Evolutionary conservation across 371 early-diverging fungal genomes (phyloP).

Genomic region (Nematocida major): DNA sequence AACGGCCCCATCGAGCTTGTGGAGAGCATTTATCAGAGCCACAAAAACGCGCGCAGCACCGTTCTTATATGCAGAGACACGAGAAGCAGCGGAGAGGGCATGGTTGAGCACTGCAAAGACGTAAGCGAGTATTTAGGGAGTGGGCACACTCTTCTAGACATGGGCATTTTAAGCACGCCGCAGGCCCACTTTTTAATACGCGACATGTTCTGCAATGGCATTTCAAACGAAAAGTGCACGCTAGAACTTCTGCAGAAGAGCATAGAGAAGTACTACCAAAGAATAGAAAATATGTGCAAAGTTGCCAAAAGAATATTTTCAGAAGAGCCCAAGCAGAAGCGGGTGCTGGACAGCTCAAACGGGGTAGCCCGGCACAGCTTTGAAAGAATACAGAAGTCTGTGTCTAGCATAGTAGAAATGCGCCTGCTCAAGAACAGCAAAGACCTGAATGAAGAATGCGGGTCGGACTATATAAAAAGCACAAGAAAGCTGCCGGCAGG

Average conservation of each 20-base stretch:
- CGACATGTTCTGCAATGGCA: not conserved
- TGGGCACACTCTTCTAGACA: conserved; percentile 67
- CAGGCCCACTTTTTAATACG: conserved; percentile 71
- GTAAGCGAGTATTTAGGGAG: conserved; percentile 73
- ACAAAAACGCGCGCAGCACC: not conserved
- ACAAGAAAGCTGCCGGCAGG: conserved; percentile 71
- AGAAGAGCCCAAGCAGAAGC: not conserved
- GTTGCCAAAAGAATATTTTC: conserved; percentile 24
- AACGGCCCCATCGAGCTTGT: conserved; percentile 72
- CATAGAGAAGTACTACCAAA: not conserved
- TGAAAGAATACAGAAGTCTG: not conserved
- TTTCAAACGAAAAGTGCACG: not conserved
- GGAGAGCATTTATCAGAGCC: conserved; percentile 61
- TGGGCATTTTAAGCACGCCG: conserved; percentile 86
- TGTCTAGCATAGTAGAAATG: not conserved
- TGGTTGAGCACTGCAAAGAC: conserved; percentile 72
- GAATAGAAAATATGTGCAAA: not conserved
- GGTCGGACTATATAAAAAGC: conserved; percentile 91
- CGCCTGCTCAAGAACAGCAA: conserved; percentile 8
- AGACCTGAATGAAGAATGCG: conserved; percentile 68
- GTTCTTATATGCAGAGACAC: conserved; percentile 58
- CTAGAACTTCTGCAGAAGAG: not conserved
- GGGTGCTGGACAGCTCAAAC: conserved; percentile 45
- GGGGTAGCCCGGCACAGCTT: conserved; percentile 32
- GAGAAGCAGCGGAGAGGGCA: conserved; percentile 74